Base-by-base conservation (phyloP, 345 rosid species). In the Populus simonii region DNA sequence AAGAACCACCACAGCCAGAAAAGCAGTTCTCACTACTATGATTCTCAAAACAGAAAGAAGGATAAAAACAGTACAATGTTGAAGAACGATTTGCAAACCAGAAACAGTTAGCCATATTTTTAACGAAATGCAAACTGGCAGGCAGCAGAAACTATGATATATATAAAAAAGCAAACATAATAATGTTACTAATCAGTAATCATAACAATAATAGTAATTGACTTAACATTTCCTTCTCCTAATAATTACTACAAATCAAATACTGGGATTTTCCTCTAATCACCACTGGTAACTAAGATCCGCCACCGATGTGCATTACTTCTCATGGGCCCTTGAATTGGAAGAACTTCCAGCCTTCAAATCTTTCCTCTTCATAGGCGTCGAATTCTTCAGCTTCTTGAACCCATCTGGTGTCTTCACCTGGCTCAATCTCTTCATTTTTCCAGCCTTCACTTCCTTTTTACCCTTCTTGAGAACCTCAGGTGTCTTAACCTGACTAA, bases 401-500 rank as follows among this genome's bases (percentile, higher is more conserved):
- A 77, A 25, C 27, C 76, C 76, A 39, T 75, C 80, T 1, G 87
- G 85, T 12, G 82, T 84, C 76, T 80, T 78, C 38, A 86, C 84
- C 75, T 80, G 75, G 76, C 85, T 80, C 77, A 76, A 18, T 16
- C 79, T 82, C 78, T 76, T 75, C 74, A 36, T 51, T 78, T 57
- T 86, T 3, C 53, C 38, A 31, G 41, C 41, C 49, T 49, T 80
- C 68, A 1, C 81, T 12, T 61, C 76, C 49, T 77, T 69, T 67
- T 78, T 70, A 20, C 53, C 70, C 65, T 68, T 84, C 79, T 81
- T 81, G 4, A 83, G 38, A 49, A 69, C 80, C 62, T 86, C 85
- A 6, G 89, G 85, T 9, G 85, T 86, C 69, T 84, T 80, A 13
- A 86, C 80, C 77, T 75, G 87, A 76, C 85, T 82, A 41, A 86